Conservation (phyloP, 305 asterid species). For the Coffea humblotiana region DNA sequence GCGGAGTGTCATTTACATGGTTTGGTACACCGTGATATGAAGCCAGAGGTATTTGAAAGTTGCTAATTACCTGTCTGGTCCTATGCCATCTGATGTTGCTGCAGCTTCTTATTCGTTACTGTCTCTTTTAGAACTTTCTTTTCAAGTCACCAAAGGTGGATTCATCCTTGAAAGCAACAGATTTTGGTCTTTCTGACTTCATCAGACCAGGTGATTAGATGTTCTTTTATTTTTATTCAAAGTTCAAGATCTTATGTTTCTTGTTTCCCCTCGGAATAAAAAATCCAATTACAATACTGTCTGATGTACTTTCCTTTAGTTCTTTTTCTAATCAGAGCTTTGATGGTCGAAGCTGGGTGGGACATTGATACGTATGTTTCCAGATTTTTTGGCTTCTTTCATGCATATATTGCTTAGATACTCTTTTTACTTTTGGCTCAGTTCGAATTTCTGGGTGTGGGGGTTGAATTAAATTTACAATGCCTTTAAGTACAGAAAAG, state of each 20-base stretch:
- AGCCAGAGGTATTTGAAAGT: slow-evolving; percentile 76
- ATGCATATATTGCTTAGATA: neutral
- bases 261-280: neutral
- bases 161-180: slow-evolving; percentile 47
- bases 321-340: neutral
- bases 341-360: neutral
- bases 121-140: slow-evolving; percentile 71
- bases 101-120: slow-evolving; percentile 19
- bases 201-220: slow-evolving; percentile 45
- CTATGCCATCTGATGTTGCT: slow-evolving; percentile 27
- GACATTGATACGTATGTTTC: neutral
- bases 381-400: neutral
- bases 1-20: slow-evolving; percentile 99
- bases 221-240: slow-evolving; percentile 1
- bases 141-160: slow-evolving; percentile 75
- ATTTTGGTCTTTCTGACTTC: slow-evolving; percentile 60
- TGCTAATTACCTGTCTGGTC: slow-evolving; percentile 10
- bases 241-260: neutral
- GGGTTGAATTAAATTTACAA: neutral
- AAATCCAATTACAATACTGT: neutral
- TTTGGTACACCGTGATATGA: slow-evolving; percentile 98
- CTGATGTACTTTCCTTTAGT: neutral
- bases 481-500: neutral
- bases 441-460: neutral
- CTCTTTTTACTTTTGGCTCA: neutral